A percentile compares a stretch with the other conserved stretches of the same genome.
Evolutionary conservation across 2,329 filamentous ascomycete species (phyloP).

Genomic region (Herpotrichia juniperi): DNA sequence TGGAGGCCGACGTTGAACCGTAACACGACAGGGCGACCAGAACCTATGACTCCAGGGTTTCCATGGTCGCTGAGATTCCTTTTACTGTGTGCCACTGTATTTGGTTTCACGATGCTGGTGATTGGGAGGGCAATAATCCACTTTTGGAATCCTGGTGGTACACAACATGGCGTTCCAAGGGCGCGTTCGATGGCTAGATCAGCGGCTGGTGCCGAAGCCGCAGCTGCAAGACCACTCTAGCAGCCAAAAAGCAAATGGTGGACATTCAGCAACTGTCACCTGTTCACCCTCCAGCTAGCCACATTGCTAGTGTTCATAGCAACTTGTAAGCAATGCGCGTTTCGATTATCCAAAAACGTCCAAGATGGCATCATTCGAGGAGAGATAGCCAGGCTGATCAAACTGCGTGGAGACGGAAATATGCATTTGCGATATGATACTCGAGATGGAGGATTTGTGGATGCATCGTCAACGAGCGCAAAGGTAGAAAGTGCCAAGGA

Average conservation of each 20-base stretch:
- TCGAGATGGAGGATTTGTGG: not conserved
- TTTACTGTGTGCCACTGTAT: conserved; percentile 11
- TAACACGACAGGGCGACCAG: not conserved
- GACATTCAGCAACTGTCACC: not conserved
- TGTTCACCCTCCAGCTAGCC: not conserved
- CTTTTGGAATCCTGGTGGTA: not conserved
- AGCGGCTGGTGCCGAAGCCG: not conserved
- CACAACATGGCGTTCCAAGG: conserved; percentile 1
- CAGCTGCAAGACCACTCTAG: not conserved
- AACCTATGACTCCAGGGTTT: not conserved
- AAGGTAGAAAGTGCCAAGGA: not conserved
- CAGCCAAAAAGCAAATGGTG: not conserved
- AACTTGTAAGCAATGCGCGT: not conserved
- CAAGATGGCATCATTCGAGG: not conserved
- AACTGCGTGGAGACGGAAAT: too few species aligned
- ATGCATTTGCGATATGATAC: too few species aligned
- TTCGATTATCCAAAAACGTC: not conserved
- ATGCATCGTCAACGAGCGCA: not conserved
- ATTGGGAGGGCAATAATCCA: conserved; percentile 2
- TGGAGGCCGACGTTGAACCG: not conserved
- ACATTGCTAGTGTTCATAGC: not conserved
- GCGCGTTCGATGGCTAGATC: not conserved
- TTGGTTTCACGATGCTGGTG: conserved; percentile 5
- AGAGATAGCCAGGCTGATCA: not conserved
- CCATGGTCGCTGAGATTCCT: not conserved